Evolutionary conservation across 768 basidiomycete genomes (phyloP).

Genomic region (Strobilomyces confusus): DNA sequence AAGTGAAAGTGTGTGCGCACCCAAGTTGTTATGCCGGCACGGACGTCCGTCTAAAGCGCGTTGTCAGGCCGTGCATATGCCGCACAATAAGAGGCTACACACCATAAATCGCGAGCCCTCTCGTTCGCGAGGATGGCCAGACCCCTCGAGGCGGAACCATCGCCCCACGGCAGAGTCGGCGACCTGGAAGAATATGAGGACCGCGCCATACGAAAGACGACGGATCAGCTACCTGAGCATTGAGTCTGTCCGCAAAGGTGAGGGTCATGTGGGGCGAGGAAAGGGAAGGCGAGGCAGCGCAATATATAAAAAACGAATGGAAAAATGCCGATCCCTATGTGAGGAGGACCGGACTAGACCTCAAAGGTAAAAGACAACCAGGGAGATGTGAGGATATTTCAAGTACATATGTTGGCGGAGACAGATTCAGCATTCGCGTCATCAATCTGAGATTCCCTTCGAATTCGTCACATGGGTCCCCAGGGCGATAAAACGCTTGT

Average conservation of each 20-base stretch:
- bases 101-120: constrained; percentile 61
- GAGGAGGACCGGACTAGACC: neutral
- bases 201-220: neutral
- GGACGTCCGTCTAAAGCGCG: constrained; percentile 59
- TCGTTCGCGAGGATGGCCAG: constrained; percentile 59
- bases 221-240: constrained; percentile 33
- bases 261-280: constrained; percentile 31
- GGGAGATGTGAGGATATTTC: constrained; percentile 3
- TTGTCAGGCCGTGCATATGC: constrained; percentile 6
- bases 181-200: constrained; percentile 25
- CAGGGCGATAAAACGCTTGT: constrained; percentile 24
- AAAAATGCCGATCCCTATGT: neutral
- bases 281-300: constrained; percentile 17
- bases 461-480: constrained; percentile 15
- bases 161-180: constrained; percentile 46
- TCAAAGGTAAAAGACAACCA: constrained; percentile 5
- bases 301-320: constrained; percentile 26
- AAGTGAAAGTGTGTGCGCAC: constrained; percentile 36
- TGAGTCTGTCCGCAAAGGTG: constrained; percentile 39
- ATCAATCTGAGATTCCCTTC: constrained; percentile 20
- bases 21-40: constrained; percentile 80
- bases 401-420: constrained; percentile 7
- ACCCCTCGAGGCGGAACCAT: constrained; percentile 74
- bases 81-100: constrained; percentile 15
- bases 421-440: constrained; percentile 9